Evolutionary conservation across 2,329 filamentous ascomycete genomes (phyloP).

Genomic region (Paecilomyces sp.): DNA sequence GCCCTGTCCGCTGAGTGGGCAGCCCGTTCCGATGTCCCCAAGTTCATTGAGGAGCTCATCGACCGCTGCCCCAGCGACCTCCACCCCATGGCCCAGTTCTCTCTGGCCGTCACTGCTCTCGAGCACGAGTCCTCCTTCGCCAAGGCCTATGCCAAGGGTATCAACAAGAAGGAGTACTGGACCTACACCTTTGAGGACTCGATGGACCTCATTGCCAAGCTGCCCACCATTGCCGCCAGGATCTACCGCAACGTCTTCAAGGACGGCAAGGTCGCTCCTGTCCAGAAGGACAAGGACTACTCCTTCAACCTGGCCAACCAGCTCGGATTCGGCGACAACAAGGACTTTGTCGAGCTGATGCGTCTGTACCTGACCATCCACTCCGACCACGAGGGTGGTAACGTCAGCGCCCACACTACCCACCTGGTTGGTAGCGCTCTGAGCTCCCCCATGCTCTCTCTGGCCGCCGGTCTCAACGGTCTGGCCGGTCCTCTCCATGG

Average conservation of each 20-base stretch:
- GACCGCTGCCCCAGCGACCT: conserved; percentile 98
- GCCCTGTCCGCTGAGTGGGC: conserved; percentile 98
- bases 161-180: conserved; percentile 99
- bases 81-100: conserved; percentile 99
- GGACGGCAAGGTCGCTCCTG: conserved; percentile 92
- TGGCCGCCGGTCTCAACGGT: conserved; percentile 95
- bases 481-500: conserved; percentile 97
- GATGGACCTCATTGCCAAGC: conserved; percentile 99
- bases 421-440: conserved; percentile 95
- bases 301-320: conserved; percentile 99
- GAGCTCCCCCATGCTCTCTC: conserved; percentile 93
- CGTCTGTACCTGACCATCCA: conserved; percentile 99
- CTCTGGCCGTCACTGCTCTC: conserved; percentile 91
- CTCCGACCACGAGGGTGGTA: conserved; percentile 99
- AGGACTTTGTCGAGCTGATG: conserved; percentile 96
- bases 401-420: conserved; percentile 96
- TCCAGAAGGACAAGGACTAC: conserved; percentile 99
- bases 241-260: conserved; percentile 99
- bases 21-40: conserved; percentile 91
- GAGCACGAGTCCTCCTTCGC: conserved; percentile 97
- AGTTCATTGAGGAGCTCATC: conserved; percentile 98
- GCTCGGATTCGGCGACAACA: conserved; percentile 91
- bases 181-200: conserved; percentile 98
- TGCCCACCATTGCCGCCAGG: conserved; percentile 92
- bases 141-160: conserved; percentile 97